Conservation (phyloP, 2,329 filamentous ascomycete genomes). For the Fusarium lateritium region DNA sequence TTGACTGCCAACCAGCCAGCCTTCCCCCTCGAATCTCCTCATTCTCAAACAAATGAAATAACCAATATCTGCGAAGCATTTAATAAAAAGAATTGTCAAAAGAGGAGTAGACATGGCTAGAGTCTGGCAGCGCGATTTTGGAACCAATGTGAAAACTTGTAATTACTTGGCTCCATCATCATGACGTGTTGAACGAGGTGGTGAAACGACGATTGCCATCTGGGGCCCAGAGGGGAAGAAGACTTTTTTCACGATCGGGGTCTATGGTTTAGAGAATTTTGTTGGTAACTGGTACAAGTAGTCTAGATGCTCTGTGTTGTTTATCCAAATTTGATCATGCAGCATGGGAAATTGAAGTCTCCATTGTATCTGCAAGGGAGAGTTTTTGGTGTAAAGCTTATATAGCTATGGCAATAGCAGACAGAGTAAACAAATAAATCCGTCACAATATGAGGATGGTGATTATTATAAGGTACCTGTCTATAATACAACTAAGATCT, state of each 20-base stretch:
- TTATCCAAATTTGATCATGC: slow-evolving; percentile 11
- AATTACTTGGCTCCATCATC: slow-evolving; percentile 36
- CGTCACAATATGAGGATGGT: not conserved
- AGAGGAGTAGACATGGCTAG: not conserved
- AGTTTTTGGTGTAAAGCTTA: slow-evolving; percentile 18
- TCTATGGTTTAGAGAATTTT: not conserved
- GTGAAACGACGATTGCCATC: slow-evolving; percentile 21
- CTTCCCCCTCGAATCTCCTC: not conserved
- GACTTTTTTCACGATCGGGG: not conserved
- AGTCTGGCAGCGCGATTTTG: slow-evolving; percentile 1
- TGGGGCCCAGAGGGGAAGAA: not conserved
- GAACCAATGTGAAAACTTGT: slow-evolving; percentile 1
- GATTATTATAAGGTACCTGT: not conserved
- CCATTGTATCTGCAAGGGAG: slow-evolving; percentile 36
- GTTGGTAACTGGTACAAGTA: not conserved
- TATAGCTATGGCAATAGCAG: not conserved
- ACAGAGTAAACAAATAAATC: slow-evolving; percentile 4
- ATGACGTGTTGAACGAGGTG: slow-evolving; percentile 30
- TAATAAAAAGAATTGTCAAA: slow-evolving; percentile 2
- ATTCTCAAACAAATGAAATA: not conserved
- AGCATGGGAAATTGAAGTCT: slow-evolving; percentile 35
- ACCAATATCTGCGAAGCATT: slow-evolving; percentile 2
- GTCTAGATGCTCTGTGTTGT: not conserved
- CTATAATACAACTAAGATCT: not conserved
- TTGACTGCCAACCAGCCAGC: slow-evolving; percentile 22